Evolutionary conservation across 495 filamentous ascomycete genomes (phyloP).

Genomic region (Xylaria palmicola): DNA sequence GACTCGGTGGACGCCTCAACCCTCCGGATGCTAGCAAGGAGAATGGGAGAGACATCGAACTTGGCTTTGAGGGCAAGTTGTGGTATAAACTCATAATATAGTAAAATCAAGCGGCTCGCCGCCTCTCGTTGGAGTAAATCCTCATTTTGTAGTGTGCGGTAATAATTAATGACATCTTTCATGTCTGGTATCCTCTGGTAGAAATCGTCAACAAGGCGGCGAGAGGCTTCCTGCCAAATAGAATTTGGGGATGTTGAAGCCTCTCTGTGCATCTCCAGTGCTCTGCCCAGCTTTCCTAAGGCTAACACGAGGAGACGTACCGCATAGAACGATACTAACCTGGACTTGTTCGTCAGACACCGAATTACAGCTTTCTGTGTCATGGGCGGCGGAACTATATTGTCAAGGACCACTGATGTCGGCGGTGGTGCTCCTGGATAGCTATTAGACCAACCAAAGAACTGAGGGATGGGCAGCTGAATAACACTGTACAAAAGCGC

Average conservation of each 20-base stretch:
- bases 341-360: slow-evolving; percentile 71
- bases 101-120: slow-evolving; percentile 66
- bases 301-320: slow-evolving; percentile 73
- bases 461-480: slow-evolving; percentile 66
- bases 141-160: slow-evolving; percentile 60
- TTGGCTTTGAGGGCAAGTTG: slow-evolving; percentile 76
- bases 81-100: slow-evolving; percentile 80
- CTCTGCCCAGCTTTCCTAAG: slow-evolving; percentile 70
- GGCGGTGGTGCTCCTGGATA: slow-evolving; percentile 70
- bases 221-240: slow-evolving; percentile 65
- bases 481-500: slow-evolving; percentile 79
- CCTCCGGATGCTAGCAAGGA: slow-evolving; percentile 61
- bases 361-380: slow-evolving; percentile 71
- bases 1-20: slow-evolving; percentile 20
- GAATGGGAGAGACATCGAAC: slow-evolving; percentile 76
- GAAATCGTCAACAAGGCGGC: slow-evolving; percentile 69
- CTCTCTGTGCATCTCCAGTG: slow-evolving; percentile 54
- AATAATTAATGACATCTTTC: slow-evolving; percentile 70
- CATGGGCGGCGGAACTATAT: slow-evolving; percentile 79
- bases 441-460: slow-evolving; percentile 56
- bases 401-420: slow-evolving; percentile 73
- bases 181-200: slow-evolving; percentile 73
- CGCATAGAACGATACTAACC: slow-evolving; percentile 78
- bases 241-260: slow-evolving; percentile 41
- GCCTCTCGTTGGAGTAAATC: slow-evolving; percentile 78